phyloP scores from a whole-genome alignment of 805 yeast species.

The Jamesozyma piceae region DNA sequence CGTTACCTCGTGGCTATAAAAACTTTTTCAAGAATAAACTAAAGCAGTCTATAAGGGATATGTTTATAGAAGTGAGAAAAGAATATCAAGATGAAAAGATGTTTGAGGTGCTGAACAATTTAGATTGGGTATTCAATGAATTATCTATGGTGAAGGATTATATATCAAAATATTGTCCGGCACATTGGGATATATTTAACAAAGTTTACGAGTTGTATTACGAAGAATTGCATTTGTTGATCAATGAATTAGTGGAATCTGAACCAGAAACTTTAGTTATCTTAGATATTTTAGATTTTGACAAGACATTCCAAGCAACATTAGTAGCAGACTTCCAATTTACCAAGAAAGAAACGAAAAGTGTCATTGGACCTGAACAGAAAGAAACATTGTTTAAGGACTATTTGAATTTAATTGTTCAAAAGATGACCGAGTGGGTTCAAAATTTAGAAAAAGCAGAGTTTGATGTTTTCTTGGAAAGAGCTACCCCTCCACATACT shows the following conservation, averaged over 20 bases:
- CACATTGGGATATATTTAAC: slow-evolving; percentile 61
- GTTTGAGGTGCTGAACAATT: slow-evolving; percentile 54
- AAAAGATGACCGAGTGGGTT: slow-evolving; percentile 82
- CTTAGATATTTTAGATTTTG: slow-evolving; percentile 66
- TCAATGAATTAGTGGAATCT: slow-evolving; percentile 51
- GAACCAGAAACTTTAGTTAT: slow-evolving; percentile 78
- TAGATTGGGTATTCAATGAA: slow-evolving; percentile 81
- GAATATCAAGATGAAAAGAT: slow-evolving; percentile 39
- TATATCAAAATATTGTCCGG: slow-evolving; percentile 53
- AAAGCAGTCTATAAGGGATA: slow-evolving; percentile 51
- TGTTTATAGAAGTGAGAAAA: slow-evolving; percentile 52
- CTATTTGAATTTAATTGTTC: slow-evolving; percentile 59
- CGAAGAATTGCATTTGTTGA: slow-evolving; percentile 49
- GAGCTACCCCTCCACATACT: slow-evolving; percentile 64
- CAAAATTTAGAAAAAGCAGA: slow-evolving; percentile 58
- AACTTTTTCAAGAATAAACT: slow-evolving; percentile 50
- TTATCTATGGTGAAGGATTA: slow-evolving; percentile 54
- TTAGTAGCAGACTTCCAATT: slow-evolving; percentile 44
- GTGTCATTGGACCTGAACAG: slow-evolving; percentile 62
- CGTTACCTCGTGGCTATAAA: slow-evolving; percentile 49
- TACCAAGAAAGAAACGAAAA: slow-evolving; percentile 36
- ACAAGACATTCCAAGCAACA: slow-evolving; percentile 52
- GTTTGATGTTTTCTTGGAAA: slow-evolving; percentile 48
- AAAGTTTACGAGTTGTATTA: slow-evolving; percentile 60
- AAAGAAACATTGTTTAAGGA: slow-evolving; percentile 69